Base-by-base conservation (phyloP, 352 stramenopile species). In the Pythium aphanidermatum region DNA sequence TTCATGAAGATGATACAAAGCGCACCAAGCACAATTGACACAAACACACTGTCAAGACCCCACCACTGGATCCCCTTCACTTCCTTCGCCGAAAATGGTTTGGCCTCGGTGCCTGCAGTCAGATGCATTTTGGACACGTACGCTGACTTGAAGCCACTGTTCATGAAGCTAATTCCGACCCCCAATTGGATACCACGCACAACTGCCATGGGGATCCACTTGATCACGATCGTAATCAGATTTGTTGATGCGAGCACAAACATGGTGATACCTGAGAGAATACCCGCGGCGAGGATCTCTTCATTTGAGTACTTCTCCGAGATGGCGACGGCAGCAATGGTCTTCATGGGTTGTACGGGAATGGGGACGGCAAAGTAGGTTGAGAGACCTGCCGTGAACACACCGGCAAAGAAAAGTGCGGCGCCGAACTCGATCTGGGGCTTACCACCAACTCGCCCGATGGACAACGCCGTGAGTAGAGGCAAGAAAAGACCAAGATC, bases 331-430 rank as follows among this genome's bases (percentile, higher is more conserved):
- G 90, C 86, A 4, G 87, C 67, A 43, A 98, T 96, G 13, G 83
- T 91, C 66, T 98, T 97, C 92, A 98, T 98, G 12, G 92, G 92
- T 60, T 98, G 92, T 17, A 98, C 83, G n/a, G 84, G 88, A 65
- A 98, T 97, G 33, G 92, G 92, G 25, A 96, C 60, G 51, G 96
- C 89, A 70, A 94, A 97, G 34, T 83, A 63, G 21, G 79, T 70
- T 21, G 87, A 86, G 11, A 93, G 81, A 1, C 89, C 54, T 0
- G 94, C 58, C 24, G 96, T 97, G 49, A 85, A 91, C 9, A 95
- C 45, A 0, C 92, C 92, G 1, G 88, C 80, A 57, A 86, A 97
- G 58, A 97, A 97, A n/a, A 98, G 65, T 42, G 90, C 83, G 0
- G 90, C 77, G 0, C 83, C 85, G 26, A 97, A 85, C 44, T 82